phyloP scores from a whole-genome alignment of 2,329 filamentous ascomycete genomes.

The Sclerotiophoma versabilis region DNA sequence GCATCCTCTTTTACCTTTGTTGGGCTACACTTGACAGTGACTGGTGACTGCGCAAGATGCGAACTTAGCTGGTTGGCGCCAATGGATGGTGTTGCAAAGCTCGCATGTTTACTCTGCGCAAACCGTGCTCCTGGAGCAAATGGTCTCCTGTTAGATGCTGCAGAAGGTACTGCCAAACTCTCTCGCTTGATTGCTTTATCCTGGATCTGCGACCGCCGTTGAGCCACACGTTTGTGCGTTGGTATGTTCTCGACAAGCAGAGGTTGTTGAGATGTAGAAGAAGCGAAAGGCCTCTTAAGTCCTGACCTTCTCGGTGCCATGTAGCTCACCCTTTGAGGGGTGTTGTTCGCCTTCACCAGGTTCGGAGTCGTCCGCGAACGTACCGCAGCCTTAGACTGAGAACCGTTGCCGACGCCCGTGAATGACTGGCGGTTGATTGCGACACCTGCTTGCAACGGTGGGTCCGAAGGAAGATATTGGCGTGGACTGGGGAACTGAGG shows the following conservation, averaged over 20 bases:
- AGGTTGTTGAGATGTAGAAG: constrained; percentile 17
- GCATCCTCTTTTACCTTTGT: constrained; percentile 11
- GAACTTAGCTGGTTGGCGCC: constrained; percentile 28
- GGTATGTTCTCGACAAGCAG: constrained; percentile 35
- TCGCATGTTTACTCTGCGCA: constrained; percentile 25
- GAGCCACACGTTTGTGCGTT: constrained; percentile 19
- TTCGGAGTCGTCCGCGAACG: constrained; percentile 44
- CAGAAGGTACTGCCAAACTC: constrained; percentile 24
- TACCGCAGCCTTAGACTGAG: constrained; percentile 25
- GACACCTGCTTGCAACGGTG: constrained; percentile 27
- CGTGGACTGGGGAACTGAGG: constrained; percentile 37
- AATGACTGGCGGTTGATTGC: constrained; percentile 27
- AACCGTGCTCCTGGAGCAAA: constrained; percentile 19
- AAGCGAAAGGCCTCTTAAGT: constrained; percentile 16
- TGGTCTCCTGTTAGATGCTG: constrained; percentile 24
- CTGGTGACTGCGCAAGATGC: constrained; percentile 28
- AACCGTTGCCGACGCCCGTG: constrained; percentile 4
- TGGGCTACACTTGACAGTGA: constrained; percentile 25
- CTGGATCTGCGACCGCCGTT: constrained; percentile 29
- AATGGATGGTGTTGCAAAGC: constrained; percentile 19
- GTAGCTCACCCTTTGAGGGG: constrained; percentile 18
- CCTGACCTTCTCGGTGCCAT: constrained; percentile 30
- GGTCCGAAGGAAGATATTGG: constrained; percentile 26
- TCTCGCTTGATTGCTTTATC: constrained; percentile 28
- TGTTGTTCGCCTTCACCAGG: constrained; percentile 25